Conservation (phyloP, 768 basidiomycete species). For the Botryobasidium botryosum region DNA sequence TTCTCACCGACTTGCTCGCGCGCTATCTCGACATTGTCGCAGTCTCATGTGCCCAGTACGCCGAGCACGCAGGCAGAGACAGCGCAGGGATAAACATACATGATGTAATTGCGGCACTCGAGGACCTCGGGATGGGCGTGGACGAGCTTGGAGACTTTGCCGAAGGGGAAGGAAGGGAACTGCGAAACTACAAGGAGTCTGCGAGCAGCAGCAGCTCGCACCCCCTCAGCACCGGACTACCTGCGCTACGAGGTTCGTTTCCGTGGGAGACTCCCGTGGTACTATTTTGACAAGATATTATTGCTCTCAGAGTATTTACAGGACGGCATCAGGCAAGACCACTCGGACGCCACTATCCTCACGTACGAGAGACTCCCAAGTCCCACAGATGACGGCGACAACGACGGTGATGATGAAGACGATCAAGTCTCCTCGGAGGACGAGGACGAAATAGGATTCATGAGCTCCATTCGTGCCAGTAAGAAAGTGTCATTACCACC, state of each 20-base stretch:
- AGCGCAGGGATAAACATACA: conserved; percentile 30
- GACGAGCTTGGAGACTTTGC: conserved; percentile 35
- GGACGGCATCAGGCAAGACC: conserved; percentile 38
- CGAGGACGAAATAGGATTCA: conserved; percentile 16
- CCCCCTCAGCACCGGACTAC: conserved; percentile 24
- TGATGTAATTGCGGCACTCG: conserved; percentile 49
- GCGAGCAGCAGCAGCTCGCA: conserved; percentile 25
- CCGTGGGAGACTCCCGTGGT: conserved; percentile 12
- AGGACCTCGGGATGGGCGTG: conserved; percentile 55
- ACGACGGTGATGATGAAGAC: conserved; percentile 19
- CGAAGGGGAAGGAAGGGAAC: conserved; percentile 46
- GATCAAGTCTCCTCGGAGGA: conserved; percentile 21
- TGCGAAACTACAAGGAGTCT: conserved; percentile 49
- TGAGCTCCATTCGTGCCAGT: conserved; percentile 6
- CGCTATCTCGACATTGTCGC: conserved; percentile 54
- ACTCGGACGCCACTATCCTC: conserved; percentile 39
- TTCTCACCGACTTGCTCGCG: conserved; percentile 58
- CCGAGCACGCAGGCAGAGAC: conserved; percentile 52
- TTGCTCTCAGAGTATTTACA: conserved; percentile 33
- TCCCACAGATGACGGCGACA: conserved; percentile 7
- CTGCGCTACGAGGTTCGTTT: conserved; percentile 51
- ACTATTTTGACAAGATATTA: conserved; percentile 20
- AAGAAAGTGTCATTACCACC: conserved; percentile 9
- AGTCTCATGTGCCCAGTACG: conserved; percentile 51
- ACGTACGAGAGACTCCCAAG: conserved; percentile 16